phyloP scores from a whole-genome alignment of 768 basidiomycete genomes.

The Serendipita indica region DNA sequence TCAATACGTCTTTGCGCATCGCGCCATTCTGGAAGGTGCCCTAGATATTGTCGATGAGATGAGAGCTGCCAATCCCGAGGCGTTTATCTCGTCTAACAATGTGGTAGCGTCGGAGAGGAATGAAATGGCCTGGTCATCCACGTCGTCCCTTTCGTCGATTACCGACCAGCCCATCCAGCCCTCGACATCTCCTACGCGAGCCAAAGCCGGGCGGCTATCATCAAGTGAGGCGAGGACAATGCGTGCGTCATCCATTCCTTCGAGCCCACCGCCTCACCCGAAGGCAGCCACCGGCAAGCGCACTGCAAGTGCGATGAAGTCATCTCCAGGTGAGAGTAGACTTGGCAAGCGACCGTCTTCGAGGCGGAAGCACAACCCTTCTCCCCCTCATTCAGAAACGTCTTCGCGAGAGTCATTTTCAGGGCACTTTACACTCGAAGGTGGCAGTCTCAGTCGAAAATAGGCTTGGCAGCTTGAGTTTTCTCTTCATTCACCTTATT shows the following conservation, averaged over 20 bases:
- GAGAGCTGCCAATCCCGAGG: constrained; percentile 19
- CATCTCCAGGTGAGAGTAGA: background rate
- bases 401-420: too few relatives aligned
- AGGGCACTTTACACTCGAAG: too few relatives aligned
- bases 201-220: background rate
- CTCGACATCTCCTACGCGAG: background rate
- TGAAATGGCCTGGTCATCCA: constrained; percentile 1
- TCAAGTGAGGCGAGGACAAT: background rate
- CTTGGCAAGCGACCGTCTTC: background rate
- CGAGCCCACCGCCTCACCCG: background rate
- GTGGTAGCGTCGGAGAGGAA: background rate
- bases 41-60: constrained; percentile 66
- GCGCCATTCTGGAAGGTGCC: constrained; percentile 68
- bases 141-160: background rate
- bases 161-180: background rate
- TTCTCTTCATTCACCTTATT: too few relatives aligned
- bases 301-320: background rate
- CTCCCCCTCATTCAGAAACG: too few relatives aligned
- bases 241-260: background rate
- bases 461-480: too few relatives aligned
- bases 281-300: background rate
- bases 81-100: background rate
- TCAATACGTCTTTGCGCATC: constrained; percentile 90
- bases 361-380: background rate
- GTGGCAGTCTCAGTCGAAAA: too few relatives aligned